Base-by-base conservation (phyloP, 805 yeast species). In the Wickerhamomyces kurtzmanii region DNA sequence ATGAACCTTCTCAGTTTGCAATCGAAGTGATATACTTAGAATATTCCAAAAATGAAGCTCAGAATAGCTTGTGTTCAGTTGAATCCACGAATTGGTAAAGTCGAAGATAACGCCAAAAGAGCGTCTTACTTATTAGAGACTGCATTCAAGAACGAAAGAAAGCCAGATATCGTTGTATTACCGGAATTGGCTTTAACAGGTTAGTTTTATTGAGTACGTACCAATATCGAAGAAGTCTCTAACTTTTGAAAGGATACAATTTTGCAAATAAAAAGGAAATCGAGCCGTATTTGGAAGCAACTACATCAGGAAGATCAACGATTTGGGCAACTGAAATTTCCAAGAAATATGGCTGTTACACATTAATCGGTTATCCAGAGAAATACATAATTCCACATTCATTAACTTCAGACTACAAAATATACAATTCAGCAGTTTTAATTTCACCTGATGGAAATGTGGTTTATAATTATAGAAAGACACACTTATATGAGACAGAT, bases 291-390 rank as follows among this genome's bases (percentile, higher is more conserved):
- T 47, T 79, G 16, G 87, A 81, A 35, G 36, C 52, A 0, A 55
- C 58, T 0, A 41, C 49, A 2, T 51, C 54, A 0, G 76, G 80
- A 0, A 64, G 62, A 3, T 57, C 79, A 1, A 59, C 65, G 14
- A 48, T 57, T 8, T 67, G 85, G 55, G 95, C 86, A 0, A 49
- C 51, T 23, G 56, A 58, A 19, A 59, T 73, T 1, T 71, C 87
- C 3, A 37, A 43, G 26, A 51, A 45, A 24, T 67, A 59, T 37
- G 43, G 57, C 3, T 81, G 94, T 44, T 72, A 72, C 42, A 79
- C 91, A 0, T 59, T 86, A 5, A 56, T 84, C 8, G 96, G 96
- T 11, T 84, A 81, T 47, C 96, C 96, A 0, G 94, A 87, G n/a
- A n/a, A n/a, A n/a, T n/a, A n/a, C n/a, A n/a, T n/a, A n/a, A n/a